Conservation (phyloP, 345 rosid genomes). For the Citrus cavaleriei region DNA sequence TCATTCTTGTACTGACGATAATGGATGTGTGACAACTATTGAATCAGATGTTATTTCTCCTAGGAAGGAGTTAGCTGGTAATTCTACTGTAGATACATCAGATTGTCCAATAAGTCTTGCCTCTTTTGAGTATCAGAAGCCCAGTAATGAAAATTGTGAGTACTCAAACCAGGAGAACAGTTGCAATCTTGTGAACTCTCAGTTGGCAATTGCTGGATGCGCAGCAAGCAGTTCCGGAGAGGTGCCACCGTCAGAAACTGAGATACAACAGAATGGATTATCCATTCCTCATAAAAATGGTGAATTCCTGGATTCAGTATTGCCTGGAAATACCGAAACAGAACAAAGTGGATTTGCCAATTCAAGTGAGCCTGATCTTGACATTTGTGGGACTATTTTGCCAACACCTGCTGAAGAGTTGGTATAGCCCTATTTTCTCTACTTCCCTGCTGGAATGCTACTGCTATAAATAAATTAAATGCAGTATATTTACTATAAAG, state of each 20-base stretch:
- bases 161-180: constrained; percentile 35
- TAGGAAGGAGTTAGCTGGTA: constrained; percentile 31
- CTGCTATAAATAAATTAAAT: not conserved
- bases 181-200: constrained; percentile 31
- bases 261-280: constrained; percentile 22
- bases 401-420: constrained; percentile 46
- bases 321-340: constrained; percentile 25
- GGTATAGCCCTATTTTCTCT: constrained; percentile 32
- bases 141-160: constrained; percentile 32
- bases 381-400: constrained; percentile 30
- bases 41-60: constrained; percentile 38
- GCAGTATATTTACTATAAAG: not conserved
- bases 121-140: constrained; percentile 28
- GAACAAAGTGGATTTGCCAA: constrained; percentile 30
- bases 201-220: constrained; percentile 24
- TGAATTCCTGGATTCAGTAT: constrained; percentile 22
- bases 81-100: constrained; percentile 33
- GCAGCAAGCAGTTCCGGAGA: constrained; percentile 36
- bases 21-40: constrained; percentile 25
- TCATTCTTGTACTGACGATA: constrained; percentile 29
- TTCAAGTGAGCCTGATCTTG: constrained; percentile 35
- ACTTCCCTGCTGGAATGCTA: not conserved
- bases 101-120: constrained; percentile 31
- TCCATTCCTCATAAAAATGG: constrained; percentile 27
- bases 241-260: constrained; percentile 36